Conservation (phyloP, 257 asterid genomes). For the Gentiana straminea region DNA sequence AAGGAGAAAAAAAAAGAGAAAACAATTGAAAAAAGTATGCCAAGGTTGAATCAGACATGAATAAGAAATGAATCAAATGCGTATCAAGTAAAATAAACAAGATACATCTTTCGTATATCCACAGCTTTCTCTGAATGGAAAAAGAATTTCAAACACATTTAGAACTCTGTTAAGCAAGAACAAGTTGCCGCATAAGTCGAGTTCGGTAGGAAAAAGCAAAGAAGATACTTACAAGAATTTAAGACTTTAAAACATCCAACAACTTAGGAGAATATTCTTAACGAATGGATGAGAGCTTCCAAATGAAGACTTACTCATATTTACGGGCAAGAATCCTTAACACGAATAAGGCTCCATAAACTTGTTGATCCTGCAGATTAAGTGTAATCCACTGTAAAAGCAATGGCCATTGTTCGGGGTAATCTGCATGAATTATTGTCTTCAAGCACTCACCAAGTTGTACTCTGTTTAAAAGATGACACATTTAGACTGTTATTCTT, state of each 20-base stretch:
- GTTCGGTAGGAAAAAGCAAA: background rate
- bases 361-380: constrained; percentile 81
- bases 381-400: constrained; percentile 89
- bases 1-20: no score
- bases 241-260: no score
- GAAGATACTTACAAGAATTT: background rate
- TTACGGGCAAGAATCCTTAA: constrained; percentile 85
- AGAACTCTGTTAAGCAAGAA: background rate
- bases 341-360: constrained; percentile 83
- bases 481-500: background rate
- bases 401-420: constrained; percentile 96
- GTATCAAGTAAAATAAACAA: no score
- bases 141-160: no score
- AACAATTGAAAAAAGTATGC: no score
- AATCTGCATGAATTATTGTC: constrained; percentile 76
- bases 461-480: constrained; percentile 41
- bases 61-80: no score
- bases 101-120: no score
- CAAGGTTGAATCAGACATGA: no score
- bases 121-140: no score
- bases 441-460: constrained; percentile 94
- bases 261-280: no score
- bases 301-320: constrained; percentile 66
- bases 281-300: no score
- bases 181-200: background rate